Evolutionary conservation across 768 basidiomycete species (phyloP).

Genomic region (Tricholoma saponaceum): DNA sequence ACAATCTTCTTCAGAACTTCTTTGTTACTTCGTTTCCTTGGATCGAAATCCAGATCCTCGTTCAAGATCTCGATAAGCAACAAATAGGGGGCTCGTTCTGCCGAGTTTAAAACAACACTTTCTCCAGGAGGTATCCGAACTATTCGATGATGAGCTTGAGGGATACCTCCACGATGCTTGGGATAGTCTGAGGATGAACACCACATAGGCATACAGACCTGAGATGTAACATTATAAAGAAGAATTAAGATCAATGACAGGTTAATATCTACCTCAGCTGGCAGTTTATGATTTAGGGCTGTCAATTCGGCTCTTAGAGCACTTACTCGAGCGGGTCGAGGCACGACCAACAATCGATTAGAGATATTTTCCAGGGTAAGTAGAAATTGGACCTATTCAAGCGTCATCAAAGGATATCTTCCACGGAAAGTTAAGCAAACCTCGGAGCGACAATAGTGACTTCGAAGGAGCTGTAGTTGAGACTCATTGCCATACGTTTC

Average conservation of each 20-base stretch:
- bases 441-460: conserved; percentile 87
- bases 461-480: conserved; percentile 71
- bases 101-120: conserved; percentile 96
- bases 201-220: conserved; percentile 91
- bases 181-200: conserved; percentile 67
- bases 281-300: conserved; percentile 90
- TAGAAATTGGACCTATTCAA: conserved; percentile 73
- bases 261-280: conserved; percentile 71
- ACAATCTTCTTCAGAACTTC: conserved; percentile 80
- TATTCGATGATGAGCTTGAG: conserved; percentile 83
- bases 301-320: conserved; percentile 96
- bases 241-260: not conserved
- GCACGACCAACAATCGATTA: conserved; percentile 86
- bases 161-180: conserved; percentile 32
- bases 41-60: conserved; percentile 91
- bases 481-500: conserved; percentile 63
- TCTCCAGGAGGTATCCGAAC: conserved; percentile 98
- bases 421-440: conserved; percentile 35
- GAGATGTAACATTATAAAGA: conserved; percentile 2
- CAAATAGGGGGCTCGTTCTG: conserved; percentile 92
- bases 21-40: conserved; percentile 75
- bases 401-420: conserved; percentile 6
- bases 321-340: conserved; percentile 90
- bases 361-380: conserved; percentile 89
- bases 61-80: conserved; percentile 88